Evolutionary conservation across 2,329 filamentous ascomycete species (phyloP), one percentile per base, ranked within the genome.

Genomic region (Epichloe hybrida): DNA sequence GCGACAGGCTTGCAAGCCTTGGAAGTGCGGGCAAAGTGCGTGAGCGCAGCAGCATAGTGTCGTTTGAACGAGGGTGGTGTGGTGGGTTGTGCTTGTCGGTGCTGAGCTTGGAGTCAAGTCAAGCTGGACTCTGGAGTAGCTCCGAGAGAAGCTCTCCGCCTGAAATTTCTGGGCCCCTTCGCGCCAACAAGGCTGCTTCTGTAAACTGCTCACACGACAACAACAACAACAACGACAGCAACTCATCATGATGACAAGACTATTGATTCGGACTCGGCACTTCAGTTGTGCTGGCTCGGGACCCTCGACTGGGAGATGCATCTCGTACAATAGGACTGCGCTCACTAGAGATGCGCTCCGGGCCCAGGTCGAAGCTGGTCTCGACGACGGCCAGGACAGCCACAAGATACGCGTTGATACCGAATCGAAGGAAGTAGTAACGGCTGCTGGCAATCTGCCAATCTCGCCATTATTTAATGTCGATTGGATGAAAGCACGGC

Each of bases 401-500:
- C 56, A 60, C 13, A 54, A 54, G 2, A 56, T 70, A 34, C 60
- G 59, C 45, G 57, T 79, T 43, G 58, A 77, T 40, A 20, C 59
- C 0, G 56, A 64, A 2, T 60, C 57, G 1, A 75, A 75, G 55
- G 73, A 67, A 1, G 62, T 80, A 48, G 55, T 56, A 12, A 79
- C 76, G 0, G 62, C 66, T 0, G 64, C 63, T 0, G 75, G 76
- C 7, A 54, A 64, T 2, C 62, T 81, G 1, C 77, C 77, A 0
- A 62, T 77, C 8, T 80, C 77, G 2, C 77, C 77, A 1, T 49
- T 81, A 12, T 73, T 79, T 61, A 69, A 80, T 66, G 68, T 72
- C 4, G 57, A 58, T 2, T 80, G 73, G 64, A 69, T 73, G 55
- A 64, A 71, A 37, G 67, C 69, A 0, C 70, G 64, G 51, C 62